Evolutionary conservation across 2,329 filamentous ascomycete species (phyloP), one percentile per base, ranked within the genome.

Genomic region (Colletotrichum nymphaeae): DNA sequence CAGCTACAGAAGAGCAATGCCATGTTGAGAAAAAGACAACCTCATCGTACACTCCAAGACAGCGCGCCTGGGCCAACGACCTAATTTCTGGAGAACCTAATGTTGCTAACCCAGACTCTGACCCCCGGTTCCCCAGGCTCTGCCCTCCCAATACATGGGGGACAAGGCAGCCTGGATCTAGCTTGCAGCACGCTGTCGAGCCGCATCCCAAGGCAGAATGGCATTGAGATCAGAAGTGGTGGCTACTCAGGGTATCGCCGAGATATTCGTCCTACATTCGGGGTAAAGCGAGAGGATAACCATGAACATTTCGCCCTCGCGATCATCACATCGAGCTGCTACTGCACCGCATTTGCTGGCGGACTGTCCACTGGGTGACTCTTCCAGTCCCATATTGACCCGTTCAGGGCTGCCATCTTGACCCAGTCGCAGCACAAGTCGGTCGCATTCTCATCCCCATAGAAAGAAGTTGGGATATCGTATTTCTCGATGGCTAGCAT

Each of bases 371-470:
- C 68, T 5, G 35, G 32, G 19, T 67, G 53, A 3, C 79, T 78
- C 64, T 78, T 60, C 80, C 81, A 84, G 35, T 78, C 73, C 83
- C 83, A 85, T 14, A 85, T 71, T 53, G 78, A 82, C n/a, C 85
- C 86, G 52, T 81, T 78, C 71, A 87, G 74, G 5, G 84, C 83
- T 26, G 80, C 81, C 12, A 80, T 78, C 74, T 78, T 84, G n/a
- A 86, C 81, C 81, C 83, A 86, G 4, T 79, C 73, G 67, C 83
- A 82, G 67, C 86, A 85, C 58, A 84, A 69, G 73, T 83, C 79
- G 12, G 76, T 76, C 1, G 77, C 75, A 55, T 78, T 78, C 75
- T 84, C 83, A 67, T 85, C 83, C 5, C 81, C 81, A 58, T 84
- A 83, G 72, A 82, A 84, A 7, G 80, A 78, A 16, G 79, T 78